Conservation (phyloP, 1,139 yeast species). For the Kodamaea alishanica region DNA sequence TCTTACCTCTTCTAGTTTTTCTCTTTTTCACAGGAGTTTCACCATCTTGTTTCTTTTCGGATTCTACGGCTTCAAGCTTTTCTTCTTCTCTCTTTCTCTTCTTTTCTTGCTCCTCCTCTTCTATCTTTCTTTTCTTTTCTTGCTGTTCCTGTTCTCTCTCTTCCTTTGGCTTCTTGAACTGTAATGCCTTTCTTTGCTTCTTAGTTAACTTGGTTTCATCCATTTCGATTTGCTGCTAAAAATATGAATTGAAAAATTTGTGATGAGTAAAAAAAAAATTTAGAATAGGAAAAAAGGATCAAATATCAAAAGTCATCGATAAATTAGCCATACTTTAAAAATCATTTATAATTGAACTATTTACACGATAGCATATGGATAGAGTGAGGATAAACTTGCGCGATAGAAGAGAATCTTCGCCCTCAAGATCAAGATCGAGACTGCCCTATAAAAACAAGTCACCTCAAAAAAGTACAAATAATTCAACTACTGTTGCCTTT, state of each 20-base stretch:
- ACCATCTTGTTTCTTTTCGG: constrained; percentile 10
- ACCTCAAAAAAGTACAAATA: constrained; percentile 4
- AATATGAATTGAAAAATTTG: not conserved
- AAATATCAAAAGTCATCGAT: too few relatives aligned
- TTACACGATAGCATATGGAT: not conserved
- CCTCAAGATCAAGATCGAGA: constrained; percentile 20
- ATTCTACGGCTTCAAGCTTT: constrained; percentile 15
- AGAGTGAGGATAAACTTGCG: constrained; percentile 1
- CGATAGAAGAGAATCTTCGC: constrained; percentile 1
- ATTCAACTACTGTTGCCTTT: not conserved
- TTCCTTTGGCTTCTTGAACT: constrained; percentile 53
- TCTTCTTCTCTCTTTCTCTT: constrained; percentile 14
- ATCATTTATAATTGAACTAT: too few relatives aligned
- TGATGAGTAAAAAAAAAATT: not conserved
- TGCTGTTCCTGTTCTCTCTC: constrained; percentile 38
- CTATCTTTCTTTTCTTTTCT: constrained; percentile 17
- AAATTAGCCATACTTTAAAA: too few relatives aligned
- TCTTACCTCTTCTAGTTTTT: constrained; percentile 75
- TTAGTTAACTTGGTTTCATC: constrained; percentile 57
- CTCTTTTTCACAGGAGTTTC: constrained; percentile 51
- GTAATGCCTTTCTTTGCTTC: constrained; percentile 75
- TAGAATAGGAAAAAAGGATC: not conserved
- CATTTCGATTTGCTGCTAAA: constrained; percentile 13
- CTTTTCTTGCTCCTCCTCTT: constrained; percentile 25
- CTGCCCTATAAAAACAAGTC: constrained; percentile 17